Evolutionary conservation across 768 basidiomycete genomes (phyloP), one percentile per base, ranked within the genome.

Genomic region (Sarcomyxa edulis): DNA sequence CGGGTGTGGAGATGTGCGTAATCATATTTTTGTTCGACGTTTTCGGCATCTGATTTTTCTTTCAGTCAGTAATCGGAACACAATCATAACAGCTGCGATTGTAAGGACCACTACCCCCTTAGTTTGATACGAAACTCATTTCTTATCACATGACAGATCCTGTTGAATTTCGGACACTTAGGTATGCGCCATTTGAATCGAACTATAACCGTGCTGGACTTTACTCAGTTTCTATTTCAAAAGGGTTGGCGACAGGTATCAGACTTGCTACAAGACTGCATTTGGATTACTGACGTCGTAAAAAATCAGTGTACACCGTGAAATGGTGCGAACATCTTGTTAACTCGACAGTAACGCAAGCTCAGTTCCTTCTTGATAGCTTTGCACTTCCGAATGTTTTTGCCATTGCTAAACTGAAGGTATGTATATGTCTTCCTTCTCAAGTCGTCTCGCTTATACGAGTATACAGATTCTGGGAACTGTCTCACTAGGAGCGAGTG

Each of bases 1-100:
- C 69, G 79, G 19, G 81, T 83, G 15, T 84, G 77, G 74, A 56
- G 80, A 58, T 83, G 81, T 82, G 51, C 48, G 68, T 51, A 15
- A 12, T 11, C 35, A 12, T 6, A 5, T 24, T 11, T n/a, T 35
- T 18, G 3, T 11, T 21, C 30, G 14, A 36, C 18, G 7, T 6
- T 10, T 15, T 10, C 8, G 5, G 32, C 23, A 19, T 48, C 10
- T 16, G 11, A 15, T 11, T 19, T 29, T 10, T 15, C 21, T 27
- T 36, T 35, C 35, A 83, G 81, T 84, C 46, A 82, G 81, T 59
- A 61, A 69, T 24, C 60, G 64, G 23, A 84, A 82, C 45, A 50
- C 68, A 14, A 71, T 50, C 45, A 62, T 81, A 15, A 76, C 78
- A 1, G 67, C 61, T 3, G 43, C 74, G 28, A 66, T 82, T 39